Conservation (phyloP, 2,329 filamentous ascomycete species). For the Neonectria sp. region DNA sequence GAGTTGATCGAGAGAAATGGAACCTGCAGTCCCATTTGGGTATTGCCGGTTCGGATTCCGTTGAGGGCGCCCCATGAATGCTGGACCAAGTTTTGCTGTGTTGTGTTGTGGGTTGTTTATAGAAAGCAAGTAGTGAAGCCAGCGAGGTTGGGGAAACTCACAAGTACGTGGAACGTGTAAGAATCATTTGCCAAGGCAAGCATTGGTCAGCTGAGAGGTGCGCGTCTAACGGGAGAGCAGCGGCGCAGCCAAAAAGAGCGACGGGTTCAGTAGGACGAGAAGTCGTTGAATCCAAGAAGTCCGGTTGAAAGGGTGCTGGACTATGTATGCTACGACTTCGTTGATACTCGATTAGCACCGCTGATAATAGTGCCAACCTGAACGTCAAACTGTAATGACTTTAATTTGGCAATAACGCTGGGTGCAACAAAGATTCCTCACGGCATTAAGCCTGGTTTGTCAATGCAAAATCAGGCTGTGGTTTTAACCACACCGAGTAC, state of each 20-base stretch:
- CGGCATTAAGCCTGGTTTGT: background rate
- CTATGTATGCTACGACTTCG: background rate
- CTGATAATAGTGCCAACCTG: background rate
- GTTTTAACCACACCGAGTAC: background rate
- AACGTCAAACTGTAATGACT: background rate
- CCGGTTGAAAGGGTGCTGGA: background rate
- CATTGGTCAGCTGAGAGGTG: background rate
- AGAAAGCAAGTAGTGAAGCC: background rate
- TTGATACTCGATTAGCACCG: background rate
- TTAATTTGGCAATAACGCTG: background rate
- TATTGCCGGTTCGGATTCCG: background rate
- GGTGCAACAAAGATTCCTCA: no score
- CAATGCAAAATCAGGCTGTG: background rate
- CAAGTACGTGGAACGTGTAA: background rate
- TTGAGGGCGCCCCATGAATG: background rate
- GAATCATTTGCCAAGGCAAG: background rate
- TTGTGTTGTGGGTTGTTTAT: background rate
- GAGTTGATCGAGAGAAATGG: background rate
- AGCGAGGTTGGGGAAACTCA: background rate
- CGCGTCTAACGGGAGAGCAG: background rate
- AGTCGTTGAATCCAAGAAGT: no score
- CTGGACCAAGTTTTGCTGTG: background rate
- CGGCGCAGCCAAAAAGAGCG: background rate
- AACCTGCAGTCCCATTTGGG: background rate
- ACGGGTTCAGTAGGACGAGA: no score